Base-by-base conservation (phyloP, 1,284 basidiomycete species). In the Wallemia ichthyophaga region DNA sequence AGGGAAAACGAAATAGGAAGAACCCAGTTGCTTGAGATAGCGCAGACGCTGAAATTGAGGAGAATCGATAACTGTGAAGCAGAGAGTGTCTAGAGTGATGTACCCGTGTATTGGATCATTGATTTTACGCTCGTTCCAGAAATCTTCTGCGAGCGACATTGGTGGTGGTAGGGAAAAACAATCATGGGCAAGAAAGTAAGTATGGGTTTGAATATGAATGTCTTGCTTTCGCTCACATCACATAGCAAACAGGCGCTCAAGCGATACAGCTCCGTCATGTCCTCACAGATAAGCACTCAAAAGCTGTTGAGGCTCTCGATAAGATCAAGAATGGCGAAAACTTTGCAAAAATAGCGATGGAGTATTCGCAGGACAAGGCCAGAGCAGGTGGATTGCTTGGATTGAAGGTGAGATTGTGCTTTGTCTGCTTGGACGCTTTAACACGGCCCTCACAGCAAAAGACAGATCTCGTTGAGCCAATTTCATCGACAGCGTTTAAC, bases 1-100 rank as follows among this genome's bases (percentile, higher is more conserved):
- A 2, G 79, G 78, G 76, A 81, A 85, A 25, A 85, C 80, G 62
- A 77, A 78, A 64, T 78, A 80, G 0, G 79, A 76, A 2, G 81
- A 76, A 0, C 83, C 83, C 1, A 85, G 75, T 64, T 85, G 83
- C 64, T 84, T 84, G 64, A 85, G 76, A 60, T 76, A 68, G 25
- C 82, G 73, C 37, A 85, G 71, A 11, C 82, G 73, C 64, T 85
- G 83, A 64, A 84, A 84, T 58, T 83, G 80, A 57, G 72, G 74
- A 2, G 83, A 84, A 59, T 25, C 61, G 2, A 57, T 24, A 19
- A 56, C 55, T 7, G 9, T 56, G 23, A 56, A 56, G 55, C 55
- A 56, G 19, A 56, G 24, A 27, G 13, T 25, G 25, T 56, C 55
- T 25, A 48, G n/a, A 48, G 37, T 48, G 11, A 48, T 48, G n/a